Evolutionary conservation across 2,329 filamentous ascomycete genomes (phyloP), one percentile per base, ranked within the genome.

Genomic region (Hirsutella thompsonii): DNA sequence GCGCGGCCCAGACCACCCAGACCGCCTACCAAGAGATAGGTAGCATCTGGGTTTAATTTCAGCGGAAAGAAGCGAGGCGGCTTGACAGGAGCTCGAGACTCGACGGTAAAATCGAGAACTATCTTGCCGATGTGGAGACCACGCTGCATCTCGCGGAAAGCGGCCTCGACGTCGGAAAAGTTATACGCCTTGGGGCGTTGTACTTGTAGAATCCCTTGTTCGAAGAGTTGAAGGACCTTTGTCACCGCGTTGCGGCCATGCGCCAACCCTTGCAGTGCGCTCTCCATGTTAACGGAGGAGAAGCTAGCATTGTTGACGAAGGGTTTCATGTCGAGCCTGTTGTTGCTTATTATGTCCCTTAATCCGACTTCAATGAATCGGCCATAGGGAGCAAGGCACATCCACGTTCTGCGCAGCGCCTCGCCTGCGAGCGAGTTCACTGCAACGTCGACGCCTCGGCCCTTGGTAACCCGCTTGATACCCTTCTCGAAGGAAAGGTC

Each of bases 331-430:
- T 38, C 35, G 19, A 42, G 35, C 19, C 28, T 8, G 8, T 6
- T 19, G 11, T 42, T 38, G 13, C n/a, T 16, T 1, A 40, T 3
- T 20, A 43, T 26, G 18, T 43, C 42, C 10, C 20, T 23, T 20
- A 20, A 29, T 2, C 38, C 42, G 34, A 41, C 28, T 21, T 43
- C 42, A 21, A 43, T 19, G 11, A 43, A 40, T 3, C 28, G 37
- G 5, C 42, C 38, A 14, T 20, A 34, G 8, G 38, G 34, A 8
- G 42, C 42, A 18, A 43, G 26, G 5, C 35, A 34, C 2, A 11
- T n/a, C 38, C 42, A 43, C 2, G 20, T 34, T 10, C 10, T 3
- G 2, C 30, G 38, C 3, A 43, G 28, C 10, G 34, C 21, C 20
- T 43, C 38, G 20, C 42, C 38, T 1, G 32, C 20, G 2, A 40